A percentile compares a stretch with the other conserved stretches of the same genome.
Evolutionary conservation across 805 yeast genomes (phyloP).

Genomic region (Candida pseudofarinosa): DNA sequence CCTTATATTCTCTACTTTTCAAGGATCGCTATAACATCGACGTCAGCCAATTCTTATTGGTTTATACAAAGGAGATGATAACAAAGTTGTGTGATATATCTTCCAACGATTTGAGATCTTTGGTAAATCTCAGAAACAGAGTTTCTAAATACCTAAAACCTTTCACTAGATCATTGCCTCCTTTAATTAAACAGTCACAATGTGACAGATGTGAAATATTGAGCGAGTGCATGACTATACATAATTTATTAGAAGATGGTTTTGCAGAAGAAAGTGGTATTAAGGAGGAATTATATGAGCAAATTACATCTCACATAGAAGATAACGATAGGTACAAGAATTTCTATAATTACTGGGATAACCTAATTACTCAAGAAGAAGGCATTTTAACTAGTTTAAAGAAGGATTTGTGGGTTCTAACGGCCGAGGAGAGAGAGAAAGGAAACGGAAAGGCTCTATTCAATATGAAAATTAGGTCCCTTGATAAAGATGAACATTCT

Average conservation of each 20-base stretch:
- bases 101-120: slow-evolving; percentile 55
- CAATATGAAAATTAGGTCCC: slow-evolving; percentile 37
- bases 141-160: slow-evolving; percentile 57
- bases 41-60: slow-evolving; percentile 60
- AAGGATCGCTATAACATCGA: slow-evolving; percentile 76
- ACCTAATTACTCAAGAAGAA: slow-evolving; percentile 70
- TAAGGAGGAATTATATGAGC: slow-evolving; percentile 42
- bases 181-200: slow-evolving; percentile 43
- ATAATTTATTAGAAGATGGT: slow-evolving; percentile 59
- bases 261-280: slow-evolving; percentile 52
- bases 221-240: slow-evolving; percentile 60
- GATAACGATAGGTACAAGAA: slow-evolving; percentile 36
- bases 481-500: slow-evolving; percentile 16
- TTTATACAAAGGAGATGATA: slow-evolving; percentile 63
- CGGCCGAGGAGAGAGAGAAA: slow-evolving; percentile 56
- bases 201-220: slow-evolving; percentile 62
- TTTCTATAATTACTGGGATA: slow-evolving; percentile 74
- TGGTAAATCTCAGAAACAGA: slow-evolving; percentile 69
- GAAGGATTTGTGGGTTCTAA: slow-evolving; percentile 65
- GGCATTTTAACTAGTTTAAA: slow-evolving; percentile 47
- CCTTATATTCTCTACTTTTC: slow-evolving; percentile 73
- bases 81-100: slow-evolving; percentile 53
- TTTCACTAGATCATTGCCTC: slow-evolving; percentile 50
- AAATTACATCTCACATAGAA: slow-evolving; percentile 47
- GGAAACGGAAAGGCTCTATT: slow-evolving; percentile 58